Evolutionary conservation across 768 basidiomycete genomes (phyloP).

Genomic region (Tylopilus rubrobrunneus): DNA sequence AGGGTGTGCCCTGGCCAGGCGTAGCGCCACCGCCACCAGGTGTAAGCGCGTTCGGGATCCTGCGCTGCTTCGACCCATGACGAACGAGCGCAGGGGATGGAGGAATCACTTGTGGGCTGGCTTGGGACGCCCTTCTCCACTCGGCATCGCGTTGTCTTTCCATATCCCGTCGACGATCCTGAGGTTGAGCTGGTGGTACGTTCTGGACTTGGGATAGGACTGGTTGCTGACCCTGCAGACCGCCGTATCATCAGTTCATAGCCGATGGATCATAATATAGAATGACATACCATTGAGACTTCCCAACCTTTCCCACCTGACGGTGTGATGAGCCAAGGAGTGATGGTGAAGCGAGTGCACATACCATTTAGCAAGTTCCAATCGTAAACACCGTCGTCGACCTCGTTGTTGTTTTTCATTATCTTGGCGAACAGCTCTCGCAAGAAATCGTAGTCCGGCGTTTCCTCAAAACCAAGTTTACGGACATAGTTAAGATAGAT

Average conservation of each 20-base stretch:
- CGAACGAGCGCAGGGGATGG: conserved; percentile 79
- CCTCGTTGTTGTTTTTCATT: conserved; percentile 84
- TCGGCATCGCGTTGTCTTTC: conserved; percentile 53
- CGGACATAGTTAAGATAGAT: conserved; percentile 99
- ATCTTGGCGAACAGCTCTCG: conserved; percentile 93
- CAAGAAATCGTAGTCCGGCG: conserved; percentile 98
- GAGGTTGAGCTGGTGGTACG: conserved; percentile 41
- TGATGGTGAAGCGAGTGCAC: conserved; percentile 9
- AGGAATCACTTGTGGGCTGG: conserved; percentile 52
- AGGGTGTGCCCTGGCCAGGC: conserved; percentile 61
- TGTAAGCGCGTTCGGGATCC: conserved; percentile 55
- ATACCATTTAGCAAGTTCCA: conserved; percentile 91
- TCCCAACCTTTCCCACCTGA: conserved; percentile 95
- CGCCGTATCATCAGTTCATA: conserved; percentile 8
- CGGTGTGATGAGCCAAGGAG: conserved; percentile 5
- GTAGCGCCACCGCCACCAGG: conserved; percentile 46
- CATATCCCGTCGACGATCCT: conserved; percentile 57
- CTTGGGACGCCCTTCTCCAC: conserved; percentile 59
- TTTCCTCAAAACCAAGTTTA: conserved; percentile 98
- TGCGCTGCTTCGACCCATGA: conserved; percentile 68
- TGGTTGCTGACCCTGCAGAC: conserved; percentile 55
- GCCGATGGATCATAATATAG: not conserved
- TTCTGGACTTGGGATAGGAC: conserved; percentile 64
- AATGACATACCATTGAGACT: conserved; percentile 58
- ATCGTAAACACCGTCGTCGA: conserved; percentile 92